Evolutionary conservation across 768 basidiomycete species (phyloP), one percentile per base, ranked within the genome.

Genomic region (Fistulinella prunicolor): DNA sequence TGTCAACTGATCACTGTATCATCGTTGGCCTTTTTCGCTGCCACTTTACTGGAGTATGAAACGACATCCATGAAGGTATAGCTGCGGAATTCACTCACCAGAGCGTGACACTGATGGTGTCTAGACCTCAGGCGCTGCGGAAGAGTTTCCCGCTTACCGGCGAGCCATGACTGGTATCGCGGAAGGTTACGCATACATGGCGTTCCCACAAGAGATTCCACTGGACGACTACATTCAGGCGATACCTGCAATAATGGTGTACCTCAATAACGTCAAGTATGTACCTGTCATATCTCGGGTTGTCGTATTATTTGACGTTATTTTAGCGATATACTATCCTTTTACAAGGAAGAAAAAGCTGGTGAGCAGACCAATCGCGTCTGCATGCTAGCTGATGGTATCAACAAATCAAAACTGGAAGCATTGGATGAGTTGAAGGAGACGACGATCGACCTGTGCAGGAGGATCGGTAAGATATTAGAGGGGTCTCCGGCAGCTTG

Each of bases 1-100:
- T 66, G 67, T 1, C 70, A 71, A 28, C 49, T 70, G 13, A 69
- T 78, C 45, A 56, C 67, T 23, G 62, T 67, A 6, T 62, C 69
- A 7, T 69, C 67, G 0, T 38, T 75, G 38, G 69, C 68, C 29
- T 63, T 67, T 30, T 51, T 77, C 19, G 63, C 65, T 26, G 64
- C 67, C 8, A 53, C 60, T 42, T 36, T 69, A 28, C 49, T 72
- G 13, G 73, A 74, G 28, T 26, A 60, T 21, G 64, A 68, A 24
- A 63, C 62, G 4, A 42, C 48, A 17, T 58, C 51, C 2, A 63
- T 72, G 62, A 29, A 56, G 51, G 70, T 67, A 46, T 30, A 1
- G 6, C 5, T 36, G 4, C 35, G 5, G 32, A 34, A 34, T 36
- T 19, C 6, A n/a, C n/a, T n/a, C n/a, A n/a, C n/a, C n/a, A n/a